Percentiles rank a stretch among this genome's conserved stretches.
phyloP scores from a whole-genome alignment of 2,329 filamentous ascomycete species.

The Epichloe coenophiala region DNA sequence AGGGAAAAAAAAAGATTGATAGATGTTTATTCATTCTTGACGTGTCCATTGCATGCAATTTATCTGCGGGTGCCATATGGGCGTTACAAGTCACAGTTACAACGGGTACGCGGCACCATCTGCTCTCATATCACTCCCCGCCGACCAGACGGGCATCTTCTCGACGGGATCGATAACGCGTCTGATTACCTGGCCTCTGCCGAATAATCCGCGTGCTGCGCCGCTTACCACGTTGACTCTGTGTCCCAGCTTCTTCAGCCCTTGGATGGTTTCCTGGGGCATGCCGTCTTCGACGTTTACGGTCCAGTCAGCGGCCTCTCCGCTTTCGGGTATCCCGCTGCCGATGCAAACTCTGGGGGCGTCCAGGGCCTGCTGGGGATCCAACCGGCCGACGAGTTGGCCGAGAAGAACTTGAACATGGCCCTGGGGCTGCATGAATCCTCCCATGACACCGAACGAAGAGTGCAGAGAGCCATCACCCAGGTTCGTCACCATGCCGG shows the following conservation, averaged over 20 bases:
- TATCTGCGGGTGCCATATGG: background rate
- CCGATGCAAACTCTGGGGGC: constrained; percentile 84
- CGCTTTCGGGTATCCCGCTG: constrained; percentile 51
- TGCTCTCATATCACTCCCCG: constrained; percentile 74
- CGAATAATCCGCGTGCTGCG: constrained; percentile 57
- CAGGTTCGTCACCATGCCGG: constrained; percentile 71
- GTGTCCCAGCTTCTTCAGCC: constrained; percentile 59
- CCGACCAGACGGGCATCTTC: constrained; percentile 64
- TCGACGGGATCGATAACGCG: constrained; percentile 59
- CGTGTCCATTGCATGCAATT: no score
- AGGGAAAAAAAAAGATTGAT: no score
- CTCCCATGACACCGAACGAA: constrained; percentile 94
- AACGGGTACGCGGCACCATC: constrained; percentile 58
- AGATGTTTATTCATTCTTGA: no score
- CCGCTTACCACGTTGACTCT: constrained; percentile 55
- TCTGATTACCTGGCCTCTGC: constrained; percentile 75
- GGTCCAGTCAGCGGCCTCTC: constrained; percentile 43
- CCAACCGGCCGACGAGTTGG: constrained; percentile 68
- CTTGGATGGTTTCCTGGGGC: constrained; percentile 49
- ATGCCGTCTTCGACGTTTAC: constrained; percentile 81
- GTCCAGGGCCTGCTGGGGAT: constrained; percentile 80
- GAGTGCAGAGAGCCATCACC: constrained; percentile 63
- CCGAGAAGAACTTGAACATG: constrained; percentile 89
- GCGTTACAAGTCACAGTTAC: constrained; percentile 11
- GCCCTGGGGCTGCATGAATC: constrained; percentile 96